phyloP scores from a whole-genome alignment of 2,329 filamentous ascomycete genomes.

The Lachnellula willkommii region DNA sequence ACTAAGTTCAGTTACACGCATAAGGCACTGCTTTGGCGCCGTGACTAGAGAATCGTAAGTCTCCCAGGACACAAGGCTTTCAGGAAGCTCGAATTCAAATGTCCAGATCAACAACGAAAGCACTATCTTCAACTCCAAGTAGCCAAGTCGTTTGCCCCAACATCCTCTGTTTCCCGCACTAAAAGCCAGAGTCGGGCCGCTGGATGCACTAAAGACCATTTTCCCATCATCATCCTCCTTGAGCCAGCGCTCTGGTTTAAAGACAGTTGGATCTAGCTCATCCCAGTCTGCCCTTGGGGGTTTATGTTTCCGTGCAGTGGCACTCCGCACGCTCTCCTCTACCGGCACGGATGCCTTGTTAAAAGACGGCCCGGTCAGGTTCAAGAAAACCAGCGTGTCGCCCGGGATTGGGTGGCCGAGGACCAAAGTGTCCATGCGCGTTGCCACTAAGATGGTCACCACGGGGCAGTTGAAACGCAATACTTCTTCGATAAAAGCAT shows the following conservation, averaged over 20 bases:
- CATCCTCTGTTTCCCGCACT: slow-evolving; percentile 35
- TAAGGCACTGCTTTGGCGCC: slow-evolving; percentile 7
- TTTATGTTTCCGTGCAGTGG: not conserved
- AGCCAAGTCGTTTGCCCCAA: slow-evolving; percentile 36
- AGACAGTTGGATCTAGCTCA: slow-evolving; percentile 25
- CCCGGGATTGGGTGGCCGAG: slow-evolving; percentile 33
- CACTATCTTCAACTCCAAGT: slow-evolving; percentile 30
- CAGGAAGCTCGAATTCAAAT: slow-evolving; percentile 9
- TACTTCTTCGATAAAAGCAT: slow-evolving; percentile 24
- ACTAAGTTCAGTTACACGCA: not conserved
- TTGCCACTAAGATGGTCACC: slow-evolving; percentile 28
- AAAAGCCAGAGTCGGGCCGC: slow-evolving; percentile 36
- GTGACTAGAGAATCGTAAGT: slow-evolving; percentile 6
- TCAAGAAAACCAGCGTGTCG: slow-evolving; percentile 30
- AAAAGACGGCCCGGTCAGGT: slow-evolving; percentile 12
- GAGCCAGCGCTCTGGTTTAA: slow-evolving; percentile 38
- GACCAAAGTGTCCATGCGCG: slow-evolving; percentile 29
- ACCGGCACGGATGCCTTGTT: slow-evolving; percentile 20
- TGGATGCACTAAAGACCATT: slow-evolving; percentile 29
- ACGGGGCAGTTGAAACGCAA: slow-evolving; percentile 29
- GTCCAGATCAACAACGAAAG: slow-evolving; percentile 11
- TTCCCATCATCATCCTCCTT: slow-evolving; percentile 4
- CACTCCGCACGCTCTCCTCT: slow-evolving; percentile 20
- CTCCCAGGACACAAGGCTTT: not conserved
- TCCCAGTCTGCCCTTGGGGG: slow-evolving; percentile 27